These are phyloP conservation scores for Coemansia sp. DNA, from an alignment of 192 early-diverging fungal genomes.

Conservation along the genomic window DNA sequence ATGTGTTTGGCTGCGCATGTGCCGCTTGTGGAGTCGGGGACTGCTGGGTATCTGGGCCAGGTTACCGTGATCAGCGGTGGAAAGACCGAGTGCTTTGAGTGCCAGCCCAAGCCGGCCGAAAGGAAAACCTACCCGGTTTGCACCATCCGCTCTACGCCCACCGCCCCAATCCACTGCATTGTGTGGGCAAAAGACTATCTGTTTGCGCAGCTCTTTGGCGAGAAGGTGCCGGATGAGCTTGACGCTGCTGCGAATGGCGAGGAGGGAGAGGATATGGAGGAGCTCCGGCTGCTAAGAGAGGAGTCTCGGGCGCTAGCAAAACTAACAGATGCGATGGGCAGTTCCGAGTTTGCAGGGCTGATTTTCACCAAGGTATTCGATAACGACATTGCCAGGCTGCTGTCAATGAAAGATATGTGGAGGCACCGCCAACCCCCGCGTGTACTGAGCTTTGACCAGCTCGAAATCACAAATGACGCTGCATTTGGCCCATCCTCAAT, in stretches of 20 bases:
- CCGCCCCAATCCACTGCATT: conserved; percentile 94
- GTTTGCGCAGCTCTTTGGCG: conserved; percentile 81
- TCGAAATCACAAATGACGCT: conserved; percentile 19
- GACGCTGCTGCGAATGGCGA: conserved; percentile 51
- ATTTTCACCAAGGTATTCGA: conserved; percentile 84
- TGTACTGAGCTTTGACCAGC: conserved; percentile 61
- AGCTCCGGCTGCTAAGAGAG: conserved; percentile 69
- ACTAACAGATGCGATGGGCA: conserved; percentile 65
- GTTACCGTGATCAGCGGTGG: conserved; percentile 80
- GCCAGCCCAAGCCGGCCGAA: conserved; percentile 77
- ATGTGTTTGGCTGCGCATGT: conserved; percentile 93
- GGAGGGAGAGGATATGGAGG: conserved; percentile 59
- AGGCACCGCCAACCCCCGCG: conserved; percentile 68
- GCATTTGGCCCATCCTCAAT: conserved; percentile 36
- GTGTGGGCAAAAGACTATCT: conserved; percentile 99
- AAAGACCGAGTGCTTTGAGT: conserved; percentile 91
- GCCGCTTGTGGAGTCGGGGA: conserved; percentile 96
- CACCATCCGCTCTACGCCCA: conserved; percentile 96
- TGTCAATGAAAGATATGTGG: conserved; percentile 91
- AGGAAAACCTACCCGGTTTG: conserved; percentile 93
- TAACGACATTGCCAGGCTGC: conserved; percentile 75
- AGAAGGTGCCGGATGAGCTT: conserved; percentile 18
- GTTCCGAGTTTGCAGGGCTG: conserved; percentile 58
- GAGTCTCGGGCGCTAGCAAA: conserved; percentile 73
- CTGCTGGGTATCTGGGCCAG: conserved; percentile 93